Conservation (phyloP, 768 basidiomycete genomes). For the Chlorophyllum brunneum region DNA sequence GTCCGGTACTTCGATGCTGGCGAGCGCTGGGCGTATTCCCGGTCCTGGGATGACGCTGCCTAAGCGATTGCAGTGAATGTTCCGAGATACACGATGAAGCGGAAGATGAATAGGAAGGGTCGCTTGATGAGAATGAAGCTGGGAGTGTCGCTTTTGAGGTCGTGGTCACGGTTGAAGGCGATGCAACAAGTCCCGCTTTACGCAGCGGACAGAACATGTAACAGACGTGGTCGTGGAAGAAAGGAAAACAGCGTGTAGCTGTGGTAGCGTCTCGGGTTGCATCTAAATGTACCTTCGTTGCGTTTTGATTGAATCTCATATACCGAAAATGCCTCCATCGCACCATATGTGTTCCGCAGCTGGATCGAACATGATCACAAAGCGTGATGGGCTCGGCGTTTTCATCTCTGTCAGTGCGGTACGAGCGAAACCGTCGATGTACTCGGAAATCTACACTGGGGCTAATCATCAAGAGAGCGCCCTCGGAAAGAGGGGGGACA, state of each 20-base stretch:
- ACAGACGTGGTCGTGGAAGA: background rate
- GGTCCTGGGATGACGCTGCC: background rate
- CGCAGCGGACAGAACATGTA: slow-evolving; percentile 1
- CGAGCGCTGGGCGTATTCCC: background rate
- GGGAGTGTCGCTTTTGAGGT: background rate
- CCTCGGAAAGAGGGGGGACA: background rate
- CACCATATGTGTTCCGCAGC: background rate
- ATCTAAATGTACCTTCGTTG: background rate
- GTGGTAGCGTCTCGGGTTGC: background rate
- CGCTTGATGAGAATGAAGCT: background rate
- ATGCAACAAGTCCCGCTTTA: background rate
- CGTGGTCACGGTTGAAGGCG: background rate
- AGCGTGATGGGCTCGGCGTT: background rate
- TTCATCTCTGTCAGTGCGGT: no score
- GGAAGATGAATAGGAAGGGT: background rate
- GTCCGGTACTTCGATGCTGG: no score
- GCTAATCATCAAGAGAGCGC: background rate
- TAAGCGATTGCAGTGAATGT: background rate
- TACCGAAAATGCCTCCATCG: background rate
- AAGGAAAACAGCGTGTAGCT: background rate
- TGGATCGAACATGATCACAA: background rate
- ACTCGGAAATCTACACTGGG: no score
- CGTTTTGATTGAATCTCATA: slow-evolving; percentile 11
- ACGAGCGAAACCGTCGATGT: no score
- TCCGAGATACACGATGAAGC: background rate